Percentiles rank a stretch among this genome's conserved stretches.
These are phyloP conservation scores for Neurospora sp. DNA, from an alignment of 495 filamentous ascomycete genomes.

Conservation along the genomic window DNA sequence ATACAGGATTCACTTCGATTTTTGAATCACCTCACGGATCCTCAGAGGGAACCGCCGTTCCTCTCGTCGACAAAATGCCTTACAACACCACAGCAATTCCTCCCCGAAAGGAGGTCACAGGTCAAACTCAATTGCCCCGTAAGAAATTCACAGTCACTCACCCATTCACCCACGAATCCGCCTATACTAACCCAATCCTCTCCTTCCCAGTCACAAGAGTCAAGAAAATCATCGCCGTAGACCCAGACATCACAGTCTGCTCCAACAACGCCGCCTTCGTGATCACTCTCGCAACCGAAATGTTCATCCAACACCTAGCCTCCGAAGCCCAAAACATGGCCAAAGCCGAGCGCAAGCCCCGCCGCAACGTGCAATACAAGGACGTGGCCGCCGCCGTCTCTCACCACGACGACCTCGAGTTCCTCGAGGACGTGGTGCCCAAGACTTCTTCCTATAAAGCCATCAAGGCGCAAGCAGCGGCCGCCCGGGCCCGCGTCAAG, in stretches of 20 bases:
- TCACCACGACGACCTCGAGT: constrained; percentile 87
- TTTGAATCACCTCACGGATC: background rate
- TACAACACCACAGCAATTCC: constrained; percentile 81
- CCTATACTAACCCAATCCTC: constrained; percentile 1
- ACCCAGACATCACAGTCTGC: constrained; percentile 73
- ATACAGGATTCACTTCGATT: background rate
- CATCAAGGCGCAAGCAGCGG: constrained; percentile 50
- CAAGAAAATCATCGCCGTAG: constrained; percentile 83
- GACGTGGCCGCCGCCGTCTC: constrained; percentile 89
- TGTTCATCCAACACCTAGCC: constrained; percentile 91
- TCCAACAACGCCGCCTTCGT: constrained; percentile 93
- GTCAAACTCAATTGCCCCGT: constrained; percentile 79
- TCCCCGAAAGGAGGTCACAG: constrained; percentile 71
- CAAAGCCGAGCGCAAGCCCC: constrained; percentile 79
- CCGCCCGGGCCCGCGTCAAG: constrained; percentile 28
- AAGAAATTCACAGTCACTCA: constrained; percentile 24
- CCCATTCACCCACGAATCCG: background rate
- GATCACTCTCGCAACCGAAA: constrained; percentile 88
- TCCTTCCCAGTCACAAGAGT: constrained; percentile 64
- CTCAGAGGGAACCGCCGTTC: background rate
- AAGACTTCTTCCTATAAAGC: constrained; percentile 72
- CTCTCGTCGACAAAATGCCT: constrained; percentile 47
- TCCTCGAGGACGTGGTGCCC: constrained; percentile 84
- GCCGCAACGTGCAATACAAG: constrained; percentile 92
- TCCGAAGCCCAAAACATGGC: constrained; percentile 80